Base-by-base conservation (phyloP, 805 yeast genomes). In the Pichia eremophila region DNA sequence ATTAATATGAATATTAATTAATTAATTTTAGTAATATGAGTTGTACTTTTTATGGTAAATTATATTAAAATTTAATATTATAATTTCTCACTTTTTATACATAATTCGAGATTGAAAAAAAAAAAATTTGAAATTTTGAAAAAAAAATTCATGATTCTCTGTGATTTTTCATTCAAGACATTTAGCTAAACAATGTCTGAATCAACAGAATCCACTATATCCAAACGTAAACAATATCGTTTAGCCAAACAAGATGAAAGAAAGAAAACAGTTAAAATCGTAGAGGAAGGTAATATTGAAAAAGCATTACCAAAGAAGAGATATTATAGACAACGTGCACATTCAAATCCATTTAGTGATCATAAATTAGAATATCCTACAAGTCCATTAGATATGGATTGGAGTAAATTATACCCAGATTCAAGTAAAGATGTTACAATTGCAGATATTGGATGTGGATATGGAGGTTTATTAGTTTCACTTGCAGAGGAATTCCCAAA, bases 381-480 rank as follows among this genome's bases (percentile, higher is more conserved):
- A 39, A 72, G 78, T 19, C 99, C 99, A 5, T 77, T 72, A 37
- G 75, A 71, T 27, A 91, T 93, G 98, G 81, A 89, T 62, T 93
- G 99, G 99, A 61, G 74, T 1, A 75, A 71, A 58, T 68, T 84
- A 45, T 91, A 81, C 58, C 97, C 96, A 5, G 69, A 73, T 18
- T 80, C 62, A 57, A 48, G 45, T 6, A 74, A 75, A 57, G 51
- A 48, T 11, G 95, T 89, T 19, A 89, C 86, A 47, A 83, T 93
- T 46, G 98, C 98, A 5, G 99, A 93, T 63, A 78, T 93, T 50
- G 99, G 99, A 9, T 93, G 99, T 69, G 99, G 99, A 1, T 93
- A 86, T 64, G 99, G 99, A 46, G 99, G 99, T 0, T 72, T 93
- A 49, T 64, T 87, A 56, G 80, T 85, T 35, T 84, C 87, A 46